Evolutionary conservation across 176 grass and related monocot species (phyloP).

Genomic region (Aegilops speltoides): DNA sequence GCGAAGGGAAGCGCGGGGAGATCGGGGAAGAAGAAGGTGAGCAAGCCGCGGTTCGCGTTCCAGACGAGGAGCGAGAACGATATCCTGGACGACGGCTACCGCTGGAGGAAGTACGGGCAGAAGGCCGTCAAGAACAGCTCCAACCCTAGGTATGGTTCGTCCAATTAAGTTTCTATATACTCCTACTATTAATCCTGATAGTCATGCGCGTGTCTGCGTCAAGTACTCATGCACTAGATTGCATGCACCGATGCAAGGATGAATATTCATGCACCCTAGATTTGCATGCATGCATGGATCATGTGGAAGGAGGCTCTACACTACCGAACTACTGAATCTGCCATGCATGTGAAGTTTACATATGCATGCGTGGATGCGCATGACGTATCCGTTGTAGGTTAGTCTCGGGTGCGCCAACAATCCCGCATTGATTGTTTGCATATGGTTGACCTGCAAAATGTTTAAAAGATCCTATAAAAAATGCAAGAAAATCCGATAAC

Average conservation of each 20-base stretch:
- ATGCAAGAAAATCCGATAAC: no score
- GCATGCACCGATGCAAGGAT: neutral
- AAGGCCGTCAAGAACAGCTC: slow-evolving; percentile 95
- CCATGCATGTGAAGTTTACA: neutral
- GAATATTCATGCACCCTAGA: neutral
- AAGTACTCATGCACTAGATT: neutral
- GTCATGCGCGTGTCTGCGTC: neutral
- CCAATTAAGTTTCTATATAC: neutral
- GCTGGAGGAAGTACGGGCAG: slow-evolving; percentile 96
- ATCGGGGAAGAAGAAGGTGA: slow-evolving; percentile 64
- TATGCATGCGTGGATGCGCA: neutral
- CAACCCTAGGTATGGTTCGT: slow-evolving; percentile 57
- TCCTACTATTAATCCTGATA: no score
- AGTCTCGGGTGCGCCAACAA: neutral
- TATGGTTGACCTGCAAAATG: neutral
- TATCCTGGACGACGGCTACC: slow-evolving; percentile 88
- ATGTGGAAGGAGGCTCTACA: slow-evolving; percentile 24
- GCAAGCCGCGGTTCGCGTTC: slow-evolving; percentile 79
- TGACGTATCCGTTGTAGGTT: neutral
- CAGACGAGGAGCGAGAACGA: slow-evolving; percentile 83
- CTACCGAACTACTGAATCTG: slow-evolving; percentile 12
- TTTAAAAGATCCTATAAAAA: neutral
- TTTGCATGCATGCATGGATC: neutral
- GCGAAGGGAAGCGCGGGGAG: slow-evolving; percentile 28
- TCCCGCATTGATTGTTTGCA: neutral